phyloP scores from a whole-genome alignment of 805 yeast species.

The Wickerhamia fluorescens region DNA sequence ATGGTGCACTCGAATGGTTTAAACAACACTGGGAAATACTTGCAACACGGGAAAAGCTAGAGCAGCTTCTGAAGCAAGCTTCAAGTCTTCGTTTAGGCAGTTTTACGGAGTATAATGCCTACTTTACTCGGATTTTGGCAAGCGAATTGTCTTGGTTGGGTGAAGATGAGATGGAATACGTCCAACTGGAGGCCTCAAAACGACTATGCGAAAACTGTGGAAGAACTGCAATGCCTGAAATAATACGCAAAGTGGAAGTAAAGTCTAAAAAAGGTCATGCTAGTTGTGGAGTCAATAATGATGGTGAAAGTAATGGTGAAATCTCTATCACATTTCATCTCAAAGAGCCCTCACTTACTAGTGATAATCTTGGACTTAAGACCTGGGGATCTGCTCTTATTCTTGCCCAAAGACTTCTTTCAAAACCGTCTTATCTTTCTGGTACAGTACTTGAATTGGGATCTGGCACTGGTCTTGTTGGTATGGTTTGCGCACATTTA shows the following conservation, averaged over 20 bases:
- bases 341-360: constrained; percentile 79
- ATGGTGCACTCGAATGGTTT: constrained; percentile 40
- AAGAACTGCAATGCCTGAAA: constrained; percentile 71
- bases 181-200: constrained; percentile 52
- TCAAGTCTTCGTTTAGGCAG: constrained; percentile 17
- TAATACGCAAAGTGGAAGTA: constrained; percentile 52
- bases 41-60: constrained; percentile 14
- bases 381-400: constrained; percentile 94
- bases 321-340: constrained; percentile 28
- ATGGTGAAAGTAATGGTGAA: constrained; percentile 4
- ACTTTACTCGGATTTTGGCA: constrained; percentile 45
- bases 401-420: constrained; percentile 48
- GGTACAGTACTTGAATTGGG: constrained; percentile 68
- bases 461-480: constrained; percentile 89
- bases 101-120: constrained; percentile 35
- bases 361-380: constrained; percentile 82
- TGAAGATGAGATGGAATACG: constrained; percentile 24
- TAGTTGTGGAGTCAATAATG: constrained; percentile 29
- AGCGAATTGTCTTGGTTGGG: constrained; percentile 43
- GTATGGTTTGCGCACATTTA: constrained; percentile 55
- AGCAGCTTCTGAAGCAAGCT: constrained; percentile 21
- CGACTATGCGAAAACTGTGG: constrained; percentile 81
- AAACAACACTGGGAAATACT: constrained; percentile 23
- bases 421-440: constrained; percentile 10
- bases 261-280: too few species aligned